These are phyloP conservation scores for Cutaneotrichosporon spelunceum DNA, from an alignment of 1,284 basidiomycete genomes.

Conservation along the genomic window DNA sequence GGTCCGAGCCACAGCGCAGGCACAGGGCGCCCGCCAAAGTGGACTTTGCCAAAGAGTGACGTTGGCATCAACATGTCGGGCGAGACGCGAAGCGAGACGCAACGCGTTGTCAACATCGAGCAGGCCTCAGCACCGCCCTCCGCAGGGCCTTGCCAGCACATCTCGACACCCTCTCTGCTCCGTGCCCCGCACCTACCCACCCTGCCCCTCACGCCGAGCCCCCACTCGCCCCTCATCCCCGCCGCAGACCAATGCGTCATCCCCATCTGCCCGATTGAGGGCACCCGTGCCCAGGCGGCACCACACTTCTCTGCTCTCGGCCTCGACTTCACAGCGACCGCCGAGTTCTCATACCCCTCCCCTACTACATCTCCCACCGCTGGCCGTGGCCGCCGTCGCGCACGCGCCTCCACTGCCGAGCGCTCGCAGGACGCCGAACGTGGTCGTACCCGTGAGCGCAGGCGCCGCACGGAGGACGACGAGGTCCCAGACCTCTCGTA, in stretches of 20 bases:
- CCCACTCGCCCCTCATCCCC: slow-evolving; percentile 1
- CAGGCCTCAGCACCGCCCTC: not conserved
- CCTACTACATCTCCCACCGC: slow-evolving; percentile 2
- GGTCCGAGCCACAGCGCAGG: not conserved
- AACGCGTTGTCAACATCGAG: slow-evolving; percentile 9
- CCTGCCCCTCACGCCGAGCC: slow-evolving; percentile 4
- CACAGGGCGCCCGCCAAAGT: not conserved
- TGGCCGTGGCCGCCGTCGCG: slow-evolving; percentile 8
- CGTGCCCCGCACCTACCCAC: slow-evolving; percentile 12
- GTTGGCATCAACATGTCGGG: not conserved
- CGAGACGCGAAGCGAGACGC: not conserved
- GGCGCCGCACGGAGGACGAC: slow-evolving; percentile 6
- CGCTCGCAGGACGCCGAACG: slow-evolving; percentile 2
- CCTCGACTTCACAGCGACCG: slow-evolving; percentile 13
- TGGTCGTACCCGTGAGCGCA: slow-evolving; percentile 2
- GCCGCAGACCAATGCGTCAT: not conserved
- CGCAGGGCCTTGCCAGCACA: not conserved
- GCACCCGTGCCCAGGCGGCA: slow-evolving; percentile 14
- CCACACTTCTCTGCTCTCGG: slow-evolving; percentile 20
- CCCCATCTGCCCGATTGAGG: slow-evolving; percentile 1
- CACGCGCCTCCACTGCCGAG: not conserved
- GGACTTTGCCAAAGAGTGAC: not conserved
- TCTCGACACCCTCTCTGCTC: not conserved
- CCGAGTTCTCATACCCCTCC: not conserved
- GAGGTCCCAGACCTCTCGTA: not conserved